Base-by-base conservation (phyloP, 768 basidiomycete genomes). In the Pleurotus citrinopileatus region DNA sequence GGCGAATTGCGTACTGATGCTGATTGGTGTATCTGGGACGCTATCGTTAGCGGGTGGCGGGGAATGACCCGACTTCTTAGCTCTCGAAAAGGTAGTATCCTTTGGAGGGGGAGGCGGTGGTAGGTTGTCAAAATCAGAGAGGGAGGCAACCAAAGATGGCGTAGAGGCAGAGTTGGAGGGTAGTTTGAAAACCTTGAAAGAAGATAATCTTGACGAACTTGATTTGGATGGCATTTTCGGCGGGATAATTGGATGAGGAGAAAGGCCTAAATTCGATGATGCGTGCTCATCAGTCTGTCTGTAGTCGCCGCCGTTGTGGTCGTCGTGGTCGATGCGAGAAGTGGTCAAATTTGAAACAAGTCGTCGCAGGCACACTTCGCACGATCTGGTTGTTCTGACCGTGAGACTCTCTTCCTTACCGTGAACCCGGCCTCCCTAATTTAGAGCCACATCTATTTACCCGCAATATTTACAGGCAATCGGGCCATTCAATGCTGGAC, bases 51-150 rank as follows among this genome's bases (percentile, higher is more conserved):
- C 66, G 46, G 60, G 53, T 38, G 51, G 40, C 50, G 59, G 34
- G 53, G 54, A 37, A 59, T 53, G 59, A 22, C n/a, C 36, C 48
- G 15, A 58, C 43, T 64, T 64, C 22, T 60, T 72, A 60, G 70
- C 70, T 3, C 70, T 69, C 44, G 77, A 67, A 68, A 81, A 80
- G 60, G 73, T 73, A 5, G 71, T 62, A 59, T 89, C 87, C 67
- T 89, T 88, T 36, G 86, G 86, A 0, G 87, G 87, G 1, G 73
- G 79, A 5, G 80, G 81, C 0, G 84, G 83, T 0, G 84, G 82
- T 50, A 64, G 66, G 1, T 54, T n/a, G 22, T 59, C 60, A 10
- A 34, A 23, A 26, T 57, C 32, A 23, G 48, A 37, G 23, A 37
- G 34, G 32, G 48, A 34, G 23, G 34, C 19, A 22, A 38, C 48